These are phyloP conservation scores for Mortierella alpina DNA, from an alignment of 192 early-diverging fungal species.

Conservation along the genomic window DNA sequence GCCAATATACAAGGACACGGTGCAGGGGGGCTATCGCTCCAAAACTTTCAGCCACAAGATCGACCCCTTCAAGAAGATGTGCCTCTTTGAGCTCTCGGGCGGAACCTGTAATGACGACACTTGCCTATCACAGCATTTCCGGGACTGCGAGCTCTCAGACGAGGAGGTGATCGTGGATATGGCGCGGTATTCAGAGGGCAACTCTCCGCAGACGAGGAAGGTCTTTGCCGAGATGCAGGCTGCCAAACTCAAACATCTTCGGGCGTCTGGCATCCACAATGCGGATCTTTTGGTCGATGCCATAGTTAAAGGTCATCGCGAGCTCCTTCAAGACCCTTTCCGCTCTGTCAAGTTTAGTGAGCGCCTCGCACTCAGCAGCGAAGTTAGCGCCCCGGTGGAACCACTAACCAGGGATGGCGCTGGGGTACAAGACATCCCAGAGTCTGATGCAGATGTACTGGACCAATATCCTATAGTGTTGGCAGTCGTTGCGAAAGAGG, in stretches of 20 bases:
- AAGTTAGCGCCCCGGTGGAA: neutral
- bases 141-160: constrained; percentile 33
- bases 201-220: constrained; percentile 7
- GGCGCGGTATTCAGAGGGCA: constrained; percentile 49
- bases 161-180: constrained; percentile 44
- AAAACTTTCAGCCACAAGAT: constrained; percentile 46
- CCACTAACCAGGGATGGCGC: neutral
- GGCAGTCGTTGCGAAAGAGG: constrained; percentile 8
- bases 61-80: constrained; percentile 37
- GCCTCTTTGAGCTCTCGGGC: constrained; percentile 44
- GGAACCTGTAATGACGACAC: constrained; percentile 46
- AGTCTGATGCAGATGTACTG: neutral
- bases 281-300: constrained; percentile 29
- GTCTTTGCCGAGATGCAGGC: constrained; percentile 33
- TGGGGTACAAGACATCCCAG: neutral
- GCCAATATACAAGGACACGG: neutral
- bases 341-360: constrained; percentile 32
- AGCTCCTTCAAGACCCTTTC: constrained; percentile 19
- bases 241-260: constrained; percentile 39
- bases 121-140: constrained; percentile 38
- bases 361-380: constrained; percentile 8
- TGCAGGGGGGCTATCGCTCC: constrained; percentile 25
- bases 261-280: constrained; percentile 45
- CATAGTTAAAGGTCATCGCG: constrained; percentile 36
- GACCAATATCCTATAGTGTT: constrained; percentile 23